These are phyloP conservation scores for Allium sativum DNA, from an alignment of 106 monocot species.

Conservation along the genomic window DNA sequence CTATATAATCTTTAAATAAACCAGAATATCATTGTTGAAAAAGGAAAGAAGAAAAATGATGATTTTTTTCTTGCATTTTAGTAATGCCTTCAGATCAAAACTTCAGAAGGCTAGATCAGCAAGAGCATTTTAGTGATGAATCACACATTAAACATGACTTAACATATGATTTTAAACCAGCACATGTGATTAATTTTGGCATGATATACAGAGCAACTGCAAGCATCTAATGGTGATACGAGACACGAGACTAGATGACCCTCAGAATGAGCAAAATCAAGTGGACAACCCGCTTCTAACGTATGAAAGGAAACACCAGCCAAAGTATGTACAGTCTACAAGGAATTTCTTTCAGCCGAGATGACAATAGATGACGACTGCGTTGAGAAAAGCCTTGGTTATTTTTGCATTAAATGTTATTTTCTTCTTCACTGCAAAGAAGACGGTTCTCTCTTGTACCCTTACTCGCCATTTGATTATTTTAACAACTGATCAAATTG, in stretches of 20 bases:
- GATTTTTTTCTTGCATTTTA: no score
- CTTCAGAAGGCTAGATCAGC: no score
- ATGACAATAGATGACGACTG: constrained; percentile 83
- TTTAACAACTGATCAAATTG: constrained; percentile 45
- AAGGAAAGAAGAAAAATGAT: no score
- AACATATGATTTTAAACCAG: no score
- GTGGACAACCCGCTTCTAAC: constrained; percentile 60
- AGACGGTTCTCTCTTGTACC: constrained; percentile 63
- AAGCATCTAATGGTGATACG: constrained; percentile 75
- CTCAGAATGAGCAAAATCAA: constrained; percentile 52
- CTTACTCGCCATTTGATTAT: constrained; percentile 59
- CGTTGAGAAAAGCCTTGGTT: constrained; percentile 64
- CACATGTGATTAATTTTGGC: no score
- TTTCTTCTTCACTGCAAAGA: constrained; percentile 93
- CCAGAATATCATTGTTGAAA: no score
- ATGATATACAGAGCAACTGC: constrained; percentile 69
- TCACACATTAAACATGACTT: no score
- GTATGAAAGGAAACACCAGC: constrained; percentile 33
- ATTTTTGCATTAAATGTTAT: constrained; percentile 89
- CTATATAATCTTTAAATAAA: no score
- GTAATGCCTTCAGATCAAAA: no score
- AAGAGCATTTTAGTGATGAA: no score
- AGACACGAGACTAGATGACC: constrained; percentile 79
- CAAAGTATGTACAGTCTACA: constrained; percentile 64
- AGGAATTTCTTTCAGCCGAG: constrained; percentile 56